Conservation (phyloP, 1,139 yeast species). For the Pneumocystis sp. region DNA sequence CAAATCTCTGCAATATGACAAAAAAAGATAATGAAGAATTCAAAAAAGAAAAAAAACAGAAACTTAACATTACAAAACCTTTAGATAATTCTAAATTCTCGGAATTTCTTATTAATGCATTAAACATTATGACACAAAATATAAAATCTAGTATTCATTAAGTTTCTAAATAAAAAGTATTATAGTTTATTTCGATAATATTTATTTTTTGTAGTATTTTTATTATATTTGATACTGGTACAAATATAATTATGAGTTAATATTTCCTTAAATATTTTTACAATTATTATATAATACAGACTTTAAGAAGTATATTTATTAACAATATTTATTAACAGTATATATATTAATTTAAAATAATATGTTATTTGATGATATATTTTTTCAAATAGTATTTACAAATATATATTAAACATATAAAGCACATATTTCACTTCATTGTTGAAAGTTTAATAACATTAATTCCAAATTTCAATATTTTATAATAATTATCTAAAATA, state of each 20-base stretch:
- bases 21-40: neutral
- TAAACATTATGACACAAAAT: neutral
- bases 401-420: neutral
- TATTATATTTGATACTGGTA: neutral
- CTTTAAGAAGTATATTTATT: neutral
- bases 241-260: neutral
- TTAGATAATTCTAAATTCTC: neutral
- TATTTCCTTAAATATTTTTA: too few relatives aligned
- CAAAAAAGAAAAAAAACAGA: neutral
- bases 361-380: neutral
- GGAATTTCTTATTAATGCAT: neutral
- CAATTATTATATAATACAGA: neutral
- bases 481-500: neutral
- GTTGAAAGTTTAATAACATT: neutral
- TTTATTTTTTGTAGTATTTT: neutral
- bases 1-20: slow-evolving; percentile 1
- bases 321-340: neutral
- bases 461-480: neutral
- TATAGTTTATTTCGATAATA: neutral
- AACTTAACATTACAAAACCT: neutral
- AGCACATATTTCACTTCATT: neutral
- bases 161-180: neutral
- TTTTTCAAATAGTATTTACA: neutral
- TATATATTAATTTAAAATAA: neutral
- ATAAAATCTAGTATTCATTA: neutral